Percentiles rank a stretch among this genome's conserved stretches.
These are phyloP conservation scores for Chalciporus chontae DNA, from an alignment of 768 basidiomycete species.

Conservation along the genomic window DNA sequence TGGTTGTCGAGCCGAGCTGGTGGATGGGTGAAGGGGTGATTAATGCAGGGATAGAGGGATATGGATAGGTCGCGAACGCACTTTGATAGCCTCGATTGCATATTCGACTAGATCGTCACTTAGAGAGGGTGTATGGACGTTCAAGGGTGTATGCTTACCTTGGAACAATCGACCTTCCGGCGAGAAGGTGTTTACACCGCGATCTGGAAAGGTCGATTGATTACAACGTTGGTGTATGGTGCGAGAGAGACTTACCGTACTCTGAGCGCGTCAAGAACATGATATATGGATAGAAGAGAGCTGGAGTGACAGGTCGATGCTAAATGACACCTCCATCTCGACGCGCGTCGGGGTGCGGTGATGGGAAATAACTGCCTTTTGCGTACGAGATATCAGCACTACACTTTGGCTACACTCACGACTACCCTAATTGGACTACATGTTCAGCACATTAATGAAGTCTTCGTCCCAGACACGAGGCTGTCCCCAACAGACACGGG, in stretches of 20 bases:
- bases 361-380: constrained; percentile 33
- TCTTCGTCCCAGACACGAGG: background rate
- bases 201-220: constrained; percentile 48
- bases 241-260: constrained; percentile 55
- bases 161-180: constrained; percentile 98
- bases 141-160: constrained; percentile 50
- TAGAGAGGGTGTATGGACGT: constrained; percentile 8
- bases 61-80: constrained; percentile 26
- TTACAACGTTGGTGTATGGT: background rate
- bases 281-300: constrained; percentile 16
- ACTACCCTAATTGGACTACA: background rate
- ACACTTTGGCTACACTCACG: background rate
- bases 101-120: constrained; percentile 75
- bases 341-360: constrained; percentile 30
- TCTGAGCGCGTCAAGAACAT: constrained; percentile 97
- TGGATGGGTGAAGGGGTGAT: constrained; percentile 3
- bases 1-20: constrained; percentile 96
- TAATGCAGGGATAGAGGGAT: background rate
- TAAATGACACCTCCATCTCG: constrained; percentile 30
- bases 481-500: background rate
- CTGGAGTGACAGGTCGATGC: background rate
- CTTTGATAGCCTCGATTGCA: constrained; percentile 99
- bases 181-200: constrained; percentile 98
- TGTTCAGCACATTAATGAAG: no score
- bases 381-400: background rate